Percentiles rank a stretch among this genome's conserved stretches.
phyloP scores from a whole-genome alignment of 805 yeast species.

The Suhomyces emberorum region DNA sequence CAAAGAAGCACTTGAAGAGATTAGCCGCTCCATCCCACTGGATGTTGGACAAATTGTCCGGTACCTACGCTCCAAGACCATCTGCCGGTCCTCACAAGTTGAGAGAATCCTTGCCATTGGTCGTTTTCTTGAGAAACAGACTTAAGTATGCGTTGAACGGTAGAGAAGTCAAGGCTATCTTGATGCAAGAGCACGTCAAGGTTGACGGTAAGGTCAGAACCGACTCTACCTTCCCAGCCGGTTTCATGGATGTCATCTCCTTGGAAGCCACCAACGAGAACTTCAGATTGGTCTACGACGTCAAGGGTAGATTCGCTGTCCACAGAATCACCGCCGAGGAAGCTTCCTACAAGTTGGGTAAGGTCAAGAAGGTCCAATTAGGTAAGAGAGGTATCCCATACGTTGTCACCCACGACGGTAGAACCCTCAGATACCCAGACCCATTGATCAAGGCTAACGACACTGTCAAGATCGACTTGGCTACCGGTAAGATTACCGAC shows the following conservation, averaged over 20 bases:
- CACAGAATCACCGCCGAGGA: slow-evolving; percentile 28
- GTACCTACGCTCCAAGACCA: slow-evolving; percentile 35
- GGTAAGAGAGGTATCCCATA: slow-evolving; percentile 26
- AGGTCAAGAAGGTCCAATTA: slow-evolving; percentile 24
- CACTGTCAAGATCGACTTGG: slow-evolving; percentile 24
- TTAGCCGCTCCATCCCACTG: slow-evolving; percentile 38
- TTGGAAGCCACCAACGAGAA: slow-evolving; percentile 31
- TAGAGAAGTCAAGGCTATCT: slow-evolving; percentile 33
- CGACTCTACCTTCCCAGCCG: slow-evolving; percentile 31
- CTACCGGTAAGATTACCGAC: slow-evolving; percentile 26
- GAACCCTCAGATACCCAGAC: slow-evolving; percentile 28
- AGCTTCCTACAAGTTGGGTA: slow-evolving; percentile 25
- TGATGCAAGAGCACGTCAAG: slow-evolving; percentile 33
- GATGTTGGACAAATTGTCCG: slow-evolving; percentile 38
- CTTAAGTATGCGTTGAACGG: slow-evolving; percentile 34
- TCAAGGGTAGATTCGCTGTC: slow-evolving; percentile 28
- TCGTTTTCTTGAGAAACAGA: slow-evolving; percentile 33
- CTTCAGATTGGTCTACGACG: slow-evolving; percentile 28
- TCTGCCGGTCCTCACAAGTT: slow-evolving; percentile 35
- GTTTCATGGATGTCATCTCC: slow-evolving; percentile 32
- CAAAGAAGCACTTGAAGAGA: slow-evolving; percentile 41
- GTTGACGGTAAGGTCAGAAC: slow-evolving; percentile 35
- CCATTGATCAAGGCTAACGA: slow-evolving; percentile 22
- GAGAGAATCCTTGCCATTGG: slow-evolving; percentile 34
- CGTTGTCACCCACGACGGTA: slow-evolving; percentile 27